Evolutionary conservation across 2,329 filamentous ascomycete species (phyloP).

Genomic region (Cryphonectria nitschkei): DNA sequence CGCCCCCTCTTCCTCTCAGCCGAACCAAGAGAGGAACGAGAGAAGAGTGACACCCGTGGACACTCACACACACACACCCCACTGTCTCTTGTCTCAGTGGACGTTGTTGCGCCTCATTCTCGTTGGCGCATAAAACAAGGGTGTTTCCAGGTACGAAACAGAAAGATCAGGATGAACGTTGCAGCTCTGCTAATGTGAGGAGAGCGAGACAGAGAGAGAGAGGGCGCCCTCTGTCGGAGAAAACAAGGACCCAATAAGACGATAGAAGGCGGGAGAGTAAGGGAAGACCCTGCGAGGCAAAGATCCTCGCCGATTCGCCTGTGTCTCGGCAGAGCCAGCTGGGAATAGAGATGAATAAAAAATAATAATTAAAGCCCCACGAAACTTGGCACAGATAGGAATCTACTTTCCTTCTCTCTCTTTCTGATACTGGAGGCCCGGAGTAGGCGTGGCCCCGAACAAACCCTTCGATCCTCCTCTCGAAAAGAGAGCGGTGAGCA

Average conservation of each 20-base stretch:
- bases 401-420: not conserved
- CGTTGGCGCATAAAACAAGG: not conserved
- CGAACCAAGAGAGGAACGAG: not conserved
- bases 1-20: not conserved
- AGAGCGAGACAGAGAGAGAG: not conserved
- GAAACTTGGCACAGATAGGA: conserved; percentile 2
- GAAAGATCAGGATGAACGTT: not conserved
- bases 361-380: not conserved
- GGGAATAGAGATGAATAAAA: not conserved
- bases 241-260: not conserved
- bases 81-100: conserved; percentile 13
- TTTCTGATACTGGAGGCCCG: not conserved
- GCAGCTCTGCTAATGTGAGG: not conserved
- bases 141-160: not conserved
- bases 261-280: not conserved
- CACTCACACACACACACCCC: not conserved
- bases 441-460: conserved; percentile 1
- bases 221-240: not conserved
- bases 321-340: not conserved
- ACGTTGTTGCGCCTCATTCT: conserved; percentile 1
- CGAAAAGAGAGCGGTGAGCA: conserved; percentile 4
- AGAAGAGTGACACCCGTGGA: not conserved
- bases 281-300: conserved; percentile 9
- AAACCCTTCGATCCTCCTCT: not conserved
- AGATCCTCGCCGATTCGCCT: not conserved